Base-by-base conservation (phyloP, 1,284 basidiomycete genomes). In the Crepidotus sp. region DNA sequence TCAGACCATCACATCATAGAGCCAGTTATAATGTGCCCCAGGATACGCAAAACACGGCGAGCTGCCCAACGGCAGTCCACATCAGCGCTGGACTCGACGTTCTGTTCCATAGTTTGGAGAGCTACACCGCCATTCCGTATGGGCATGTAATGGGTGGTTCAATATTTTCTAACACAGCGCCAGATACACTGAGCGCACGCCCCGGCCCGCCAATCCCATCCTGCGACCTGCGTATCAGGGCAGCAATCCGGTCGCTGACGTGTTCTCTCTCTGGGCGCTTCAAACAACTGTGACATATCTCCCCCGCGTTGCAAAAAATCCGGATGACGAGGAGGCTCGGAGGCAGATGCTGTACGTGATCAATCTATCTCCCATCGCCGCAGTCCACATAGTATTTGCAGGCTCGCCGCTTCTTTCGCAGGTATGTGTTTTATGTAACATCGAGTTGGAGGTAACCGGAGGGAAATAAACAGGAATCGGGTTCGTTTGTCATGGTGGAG, bases 201-300 rank as follows among this genome's bases (percentile, higher is more conserved):
- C 93, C 11, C 78, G 95, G 26, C 95, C 95, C 0, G 59, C 76
- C 11, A 96, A 98, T 66, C 94, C 94, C 3, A 82, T 93, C 37
- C 68, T 91, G 42, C 75, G 95, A 36, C 94, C 89, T 17, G 89
- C 94, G 6, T 98, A 97, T 60, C 94, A 98, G 66, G 94, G 94
- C 37, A 86, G 88, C 54, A 98, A 98, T 64, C 94, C 94, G 4
- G 89, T 96, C 31, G 87, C 91, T 4, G 94, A 98, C 60, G 90
- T 98, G 42, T 98, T 98, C 67, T 93, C 91, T 5, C 71, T 87
- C 52, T 98, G 94, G 94, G 94, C 95, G 3, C 69, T 98, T 48
- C 78, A 83, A 59, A 88, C 92, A 24, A 91, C 92, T 0, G 83
- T 97, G 50, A 82, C 92, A 62, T 85, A 92, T 59, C 76, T 98